Base-by-base conservation (phyloP, 2,329 filamentous ascomycete species). In the Alternaria atra region DNA sequence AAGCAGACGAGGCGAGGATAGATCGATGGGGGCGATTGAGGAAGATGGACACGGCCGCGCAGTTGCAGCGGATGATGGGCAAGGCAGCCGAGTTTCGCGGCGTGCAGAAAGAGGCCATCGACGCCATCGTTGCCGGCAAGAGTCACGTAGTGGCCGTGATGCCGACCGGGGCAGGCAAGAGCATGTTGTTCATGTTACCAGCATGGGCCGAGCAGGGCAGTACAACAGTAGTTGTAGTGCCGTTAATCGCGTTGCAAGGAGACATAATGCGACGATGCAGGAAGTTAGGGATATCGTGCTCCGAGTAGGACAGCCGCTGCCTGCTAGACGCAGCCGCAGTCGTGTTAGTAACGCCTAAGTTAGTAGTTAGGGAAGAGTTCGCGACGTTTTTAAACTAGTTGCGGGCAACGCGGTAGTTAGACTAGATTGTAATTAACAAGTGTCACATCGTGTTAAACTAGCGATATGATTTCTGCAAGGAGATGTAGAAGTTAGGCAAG, bases 181-280 rank as follows among this genome's bases (percentile, higher is more conserved):
- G 69, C 46, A 44, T 75, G 23, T 60, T 73, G 34, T 75, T 75
- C 42, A 74, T 73, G 58, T 62, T 74, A 57, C 71, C 62, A 47
- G 65, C 60, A n/a, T 68, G 40, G 55, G 51, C 55, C n/a, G 55
- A 63, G 53, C 51, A 53, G 32, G 52, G 52, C 3, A 55, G 68
- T 1, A 62, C 40, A 9, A 74, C 53, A 15, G 54, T 73, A 12
- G 61, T 74, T 9, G 60, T 73, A 1, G 64, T 73, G 9, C 72
- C 59, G 53, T 64, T 74, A 43, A 52, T 70, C 15, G 40, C 58
- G 20, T 66, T 74, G 20, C 52, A 62, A n/a, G 44, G 58, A 53
- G 63, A 73, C 46, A 70, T 74, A 44, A 64, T 53, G 51, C 27
- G 50, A 37, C 52, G 65, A 17, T 72, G 51, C 42, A 59, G 59